Evolutionary conservation across 2,329 filamentous ascomycete species (phyloP).

Genomic region (Botrytis cinerea): DNA sequence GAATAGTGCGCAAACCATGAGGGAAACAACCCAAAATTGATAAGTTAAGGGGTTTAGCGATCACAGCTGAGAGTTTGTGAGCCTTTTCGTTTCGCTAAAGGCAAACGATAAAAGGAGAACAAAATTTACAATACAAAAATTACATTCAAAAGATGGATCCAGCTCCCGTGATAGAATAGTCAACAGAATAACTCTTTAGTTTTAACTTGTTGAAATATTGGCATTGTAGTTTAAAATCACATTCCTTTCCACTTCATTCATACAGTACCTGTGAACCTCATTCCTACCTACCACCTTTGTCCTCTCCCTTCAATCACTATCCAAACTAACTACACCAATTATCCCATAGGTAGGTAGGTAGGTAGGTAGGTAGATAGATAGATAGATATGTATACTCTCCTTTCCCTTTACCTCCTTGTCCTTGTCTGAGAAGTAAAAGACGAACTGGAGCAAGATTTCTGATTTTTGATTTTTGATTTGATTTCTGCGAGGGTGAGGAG

Average conservation of each 20-base stretch:
- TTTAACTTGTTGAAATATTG: background rate
- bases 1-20: background rate
- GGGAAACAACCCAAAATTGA: constrained; percentile 2
- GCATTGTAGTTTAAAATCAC: background rate
- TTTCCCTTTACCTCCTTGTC: too few relatives aligned
- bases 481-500: too few relatives aligned
- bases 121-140: background rate
- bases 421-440: background rate
- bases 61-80: background rate
- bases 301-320: background rate
- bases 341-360: background rate
- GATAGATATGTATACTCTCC: too few relatives aligned
- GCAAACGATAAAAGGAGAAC: background rate
- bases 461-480: background rate
- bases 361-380: too few relatives aligned
- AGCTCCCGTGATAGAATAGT: background rate
- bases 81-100: background rate
- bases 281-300: background rate
- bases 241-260: background rate
- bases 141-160: background rate
- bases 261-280: background rate
- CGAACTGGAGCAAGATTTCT: background rate
- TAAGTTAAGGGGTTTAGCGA: constrained; percentile 1
- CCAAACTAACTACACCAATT: background rate
- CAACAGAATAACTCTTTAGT: background rate